These are phyloP conservation scores for Annulohypoxylon maeteangense DNA, from an alignment of 495 filamentous ascomycete species.

Conservation along the genomic window DNA sequence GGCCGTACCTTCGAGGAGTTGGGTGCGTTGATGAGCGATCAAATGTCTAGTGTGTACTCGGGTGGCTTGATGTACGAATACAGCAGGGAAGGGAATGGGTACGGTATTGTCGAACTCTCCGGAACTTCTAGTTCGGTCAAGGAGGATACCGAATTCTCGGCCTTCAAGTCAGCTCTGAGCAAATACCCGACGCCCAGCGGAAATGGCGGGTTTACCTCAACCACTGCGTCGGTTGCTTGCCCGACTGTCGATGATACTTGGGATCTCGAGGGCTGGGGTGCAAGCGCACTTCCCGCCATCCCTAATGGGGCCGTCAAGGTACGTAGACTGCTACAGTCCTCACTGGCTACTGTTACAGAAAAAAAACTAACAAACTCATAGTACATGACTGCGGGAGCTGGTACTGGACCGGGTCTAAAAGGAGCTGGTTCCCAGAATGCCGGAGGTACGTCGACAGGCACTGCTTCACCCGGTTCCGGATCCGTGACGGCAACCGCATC, in stretches of 20 bases:
- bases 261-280: slow-evolving; percentile 67
- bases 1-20: slow-evolving; percentile 85
- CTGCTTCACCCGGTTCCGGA: slow-evolving; percentile 72
- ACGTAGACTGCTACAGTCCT: background rate
- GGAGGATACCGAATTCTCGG: slow-evolving; percentile 67
- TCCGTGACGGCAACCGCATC: slow-evolving; percentile 56
- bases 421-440: slow-evolving; percentile 79
- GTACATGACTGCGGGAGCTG: slow-evolving; percentile 79
- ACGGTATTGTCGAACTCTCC: slow-evolving; percentile 79
- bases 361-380: slow-evolving; percentile 49
- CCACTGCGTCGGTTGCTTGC: slow-evolving; percentile 72
- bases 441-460: slow-evolving; percentile 67
- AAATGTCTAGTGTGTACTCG: slow-evolving; percentile 95
- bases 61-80: slow-evolving; percentile 98
- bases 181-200: slow-evolving; percentile 73
- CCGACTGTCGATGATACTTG: slow-evolving; percentile 75
- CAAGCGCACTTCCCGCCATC: slow-evolving; percentile 75
- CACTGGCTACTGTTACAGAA: background rate
- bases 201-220: slow-evolving; percentile 79
- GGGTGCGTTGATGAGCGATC: slow-evolving; percentile 75
- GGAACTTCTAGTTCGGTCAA: slow-evolving; percentile 59
- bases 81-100: slow-evolving; percentile 77
- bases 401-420: slow-evolving; percentile 73
- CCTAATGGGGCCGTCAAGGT: slow-evolving; percentile 68
- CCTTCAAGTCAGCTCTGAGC: slow-evolving; percentile 72